Evolutionary conservation across 2,329 filamentous ascomycete species (phyloP), one percentile per base, ranked within the genome.

Genomic region (Harringtonia aguacate): DNA sequence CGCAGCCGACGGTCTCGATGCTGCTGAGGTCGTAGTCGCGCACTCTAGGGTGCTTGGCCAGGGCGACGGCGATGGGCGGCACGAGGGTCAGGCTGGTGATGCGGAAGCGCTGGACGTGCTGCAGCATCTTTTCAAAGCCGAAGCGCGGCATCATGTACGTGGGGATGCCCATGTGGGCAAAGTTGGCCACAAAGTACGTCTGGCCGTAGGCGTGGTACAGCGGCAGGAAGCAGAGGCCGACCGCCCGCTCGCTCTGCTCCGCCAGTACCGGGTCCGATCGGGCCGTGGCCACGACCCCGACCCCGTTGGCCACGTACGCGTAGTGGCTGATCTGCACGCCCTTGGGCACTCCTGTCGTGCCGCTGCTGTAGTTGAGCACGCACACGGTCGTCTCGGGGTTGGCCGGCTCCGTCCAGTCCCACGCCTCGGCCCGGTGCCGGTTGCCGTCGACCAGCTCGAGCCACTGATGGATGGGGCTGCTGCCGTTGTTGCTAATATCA

Each of bases 261-360:
- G 68, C 61, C 18, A 20, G 72, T 2, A 77, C 67, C 0, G 69
- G 65, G n/a, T 70, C 58, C 21, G 70, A 58, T 12, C 62, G 52
- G 3, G 57, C 53, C 20, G 77, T 59, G 50, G 68, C 63, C n/a
- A 72, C 66, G 15, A 77, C 73, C 47, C 84, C 78, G 14, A 66
- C 54, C 51, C 77, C 73, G 56, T 90, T 90, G 49, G 84, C 72
- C 36, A 88, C 74, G 55, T 86, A 85, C 52, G 86, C 84, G 47
- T 69, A 67, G 61, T 94, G 86, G n/a, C 79, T 78, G 50, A 92
- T 83, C 61, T 84, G 79, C 14, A 92, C 86, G 12, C 87, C 87
- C 59, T 94, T 94, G 10, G 86, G 85, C 4, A 87, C 70, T 8
- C 87, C 86, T 0, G 87, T 94, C 1, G 84, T 89, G 12, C 86